Conservation (phyloP, 495 filamentous ascomycete species). For the Trichoderma asperelloides region DNA sequence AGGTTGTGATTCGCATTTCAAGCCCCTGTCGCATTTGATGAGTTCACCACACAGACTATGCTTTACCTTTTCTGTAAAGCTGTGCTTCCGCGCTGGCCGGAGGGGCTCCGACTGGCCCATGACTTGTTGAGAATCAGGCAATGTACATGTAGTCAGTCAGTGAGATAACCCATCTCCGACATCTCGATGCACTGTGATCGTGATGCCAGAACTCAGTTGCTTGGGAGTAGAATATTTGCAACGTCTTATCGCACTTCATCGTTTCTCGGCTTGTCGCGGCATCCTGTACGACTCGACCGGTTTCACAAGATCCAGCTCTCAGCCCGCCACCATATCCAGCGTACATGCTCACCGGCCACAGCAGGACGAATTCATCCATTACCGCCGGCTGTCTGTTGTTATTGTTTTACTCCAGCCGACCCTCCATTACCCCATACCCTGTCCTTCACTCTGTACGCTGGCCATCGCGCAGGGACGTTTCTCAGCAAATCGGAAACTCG, state of each 20-base stretch:
- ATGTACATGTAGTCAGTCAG: too few species aligned
- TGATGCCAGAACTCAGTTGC: background rate
- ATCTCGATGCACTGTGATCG: background rate
- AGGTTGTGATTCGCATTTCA: background rate
- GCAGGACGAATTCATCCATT: background rate
- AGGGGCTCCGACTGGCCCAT: slow-evolving; percentile 2
- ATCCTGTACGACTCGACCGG: background rate
- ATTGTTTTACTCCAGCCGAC: background rate
- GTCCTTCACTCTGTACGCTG: background rate
- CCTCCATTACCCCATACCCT: background rate
- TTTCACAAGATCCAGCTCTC: background rate
- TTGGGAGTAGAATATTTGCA: background rate
- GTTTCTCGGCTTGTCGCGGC: background rate
- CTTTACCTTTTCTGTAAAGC: background rate
- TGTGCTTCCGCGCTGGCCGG: background rate
- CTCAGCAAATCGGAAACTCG: background rate
- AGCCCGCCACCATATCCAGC: background rate
- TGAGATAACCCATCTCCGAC: background rate
- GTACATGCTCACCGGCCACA: slow-evolving; percentile 3
- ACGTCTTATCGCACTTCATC: background rate
- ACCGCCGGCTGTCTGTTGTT: background rate
- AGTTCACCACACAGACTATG: background rate
- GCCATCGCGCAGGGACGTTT: background rate
- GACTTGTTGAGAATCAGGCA: background rate
- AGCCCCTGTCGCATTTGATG: background rate